These are phyloP conservation scores for Coleophoma cylindrospora DNA, from an alignment of 2,329 filamentous ascomycete species.

Conservation along the genomic window DNA sequence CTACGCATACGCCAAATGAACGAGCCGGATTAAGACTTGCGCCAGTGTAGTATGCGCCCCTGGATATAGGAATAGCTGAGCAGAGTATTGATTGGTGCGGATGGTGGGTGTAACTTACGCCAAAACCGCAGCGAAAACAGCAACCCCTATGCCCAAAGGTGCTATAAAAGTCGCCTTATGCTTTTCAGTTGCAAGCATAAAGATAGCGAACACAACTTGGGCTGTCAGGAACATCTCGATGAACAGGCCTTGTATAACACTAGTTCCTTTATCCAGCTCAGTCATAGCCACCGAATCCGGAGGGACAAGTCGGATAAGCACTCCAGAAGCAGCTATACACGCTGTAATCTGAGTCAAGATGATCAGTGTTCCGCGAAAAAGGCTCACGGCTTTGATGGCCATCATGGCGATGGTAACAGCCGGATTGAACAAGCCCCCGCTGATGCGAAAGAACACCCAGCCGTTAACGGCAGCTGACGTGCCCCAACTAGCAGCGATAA, in stretches of 20 bases:
- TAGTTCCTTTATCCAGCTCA: slow-evolving; percentile 20
- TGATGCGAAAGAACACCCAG: slow-evolving; percentile 48
- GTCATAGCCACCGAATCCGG: too few species aligned
- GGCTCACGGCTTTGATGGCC: too few species aligned
- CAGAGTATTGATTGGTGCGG: background rate
- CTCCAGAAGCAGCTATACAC: too few species aligned
- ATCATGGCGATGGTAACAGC: slow-evolving; percentile 24
- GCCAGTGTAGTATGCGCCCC: slow-evolving; percentile 41
- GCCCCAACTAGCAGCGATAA: slow-evolving; percentile 20
- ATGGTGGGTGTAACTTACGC: slow-evolving; percentile 18
- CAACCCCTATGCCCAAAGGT: slow-evolving; percentile 41
- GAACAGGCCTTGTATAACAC: slow-evolving; percentile 39
- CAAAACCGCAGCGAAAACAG: slow-evolving; percentile 39
- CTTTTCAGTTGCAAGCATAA: slow-evolving; percentile 47
- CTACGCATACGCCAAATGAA: slow-evolving; percentile 39
- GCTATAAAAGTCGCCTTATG: slow-evolving; percentile 42
- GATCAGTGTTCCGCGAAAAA: too few species aligned
- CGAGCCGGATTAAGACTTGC: slow-evolving; percentile 42
- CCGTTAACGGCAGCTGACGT: slow-evolving; percentile 39
- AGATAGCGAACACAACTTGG: slow-evolving; percentile 42
- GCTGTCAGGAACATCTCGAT: slow-evolving; percentile 44
- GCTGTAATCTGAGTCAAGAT: too few species aligned
- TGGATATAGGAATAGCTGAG: background rate
- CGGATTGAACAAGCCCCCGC: slow-evolving; percentile 46
- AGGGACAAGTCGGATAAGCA: too few species aligned